Percentiles rank a stretch among this genome's conserved stretches.
Conservation (phyloP, 75 land plant species). For the Selaginella tamariscina region DNA sequence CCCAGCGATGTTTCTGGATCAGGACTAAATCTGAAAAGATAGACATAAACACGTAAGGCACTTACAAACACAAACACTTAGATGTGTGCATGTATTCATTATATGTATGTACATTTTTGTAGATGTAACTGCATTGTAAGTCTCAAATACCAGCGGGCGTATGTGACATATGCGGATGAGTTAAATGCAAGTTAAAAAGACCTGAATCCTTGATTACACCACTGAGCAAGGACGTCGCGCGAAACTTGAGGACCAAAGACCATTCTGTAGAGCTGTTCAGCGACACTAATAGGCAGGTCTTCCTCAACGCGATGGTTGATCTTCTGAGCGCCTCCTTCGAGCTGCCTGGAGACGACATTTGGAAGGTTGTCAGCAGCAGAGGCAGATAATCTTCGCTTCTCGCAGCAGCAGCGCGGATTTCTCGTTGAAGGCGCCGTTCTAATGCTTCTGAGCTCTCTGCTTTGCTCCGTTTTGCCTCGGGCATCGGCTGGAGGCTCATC, state of each 20-base stretch:
- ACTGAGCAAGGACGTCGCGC: constrained; percentile 67
- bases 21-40: constrained; percentile 68
- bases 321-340: constrained; percentile 9
- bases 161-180: no score
- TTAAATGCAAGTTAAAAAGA: background rate
- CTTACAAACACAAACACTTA: background rate
- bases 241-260: constrained; percentile 59
- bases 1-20: constrained; percentile 91
- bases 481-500: constrained; percentile 72
- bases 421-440: constrained; percentile 55
- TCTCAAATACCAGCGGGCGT: no score
- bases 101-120: no score
- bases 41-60: constrained; percentile 5
- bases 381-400: constrained; percentile 45
- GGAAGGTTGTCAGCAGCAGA: constrained; percentile 9
- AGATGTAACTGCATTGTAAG: no score
- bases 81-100: background rate
- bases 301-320: constrained; percentile 15
- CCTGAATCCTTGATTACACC: constrained; percentile 98
- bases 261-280: constrained; percentile 58
- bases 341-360: constrained; percentile 1
- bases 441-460: constrained; percentile 32
- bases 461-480: constrained; percentile 90
- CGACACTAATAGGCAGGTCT: constrained; percentile 34
- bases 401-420: constrained; percentile 94